phyloP scores from a whole-genome alignment of 2,329 filamentous ascomycete genomes.

The Alternaria triticimaculans region DNA sequence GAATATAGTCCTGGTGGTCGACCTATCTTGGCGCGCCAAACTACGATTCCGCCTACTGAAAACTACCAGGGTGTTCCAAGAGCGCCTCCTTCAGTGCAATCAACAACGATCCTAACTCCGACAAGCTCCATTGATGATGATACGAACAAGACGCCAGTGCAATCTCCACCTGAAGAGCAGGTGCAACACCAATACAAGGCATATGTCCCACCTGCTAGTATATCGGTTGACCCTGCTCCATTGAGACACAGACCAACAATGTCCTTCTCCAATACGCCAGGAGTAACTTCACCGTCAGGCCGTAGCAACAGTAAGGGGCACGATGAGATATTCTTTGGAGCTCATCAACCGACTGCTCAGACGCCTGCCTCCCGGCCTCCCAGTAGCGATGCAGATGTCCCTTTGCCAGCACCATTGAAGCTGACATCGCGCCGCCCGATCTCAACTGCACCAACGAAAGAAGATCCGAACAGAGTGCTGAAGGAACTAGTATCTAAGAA shows the following conservation, averaged over 20 bases:
- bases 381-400: slow-evolving; percentile 28
- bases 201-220: slow-evolving; percentile 35
- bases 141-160: slow-evolving; percentile 40
- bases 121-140: slow-evolving; percentile 45
- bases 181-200: slow-evolving; percentile 40
- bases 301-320: slow-evolving; percentile 26
- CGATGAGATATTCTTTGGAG: slow-evolving; percentile 48
- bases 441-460: slow-evolving; percentile 19
- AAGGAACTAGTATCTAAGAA: slow-evolving; percentile 28
- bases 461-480: slow-evolving; percentile 24
- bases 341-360: slow-evolving; percentile 15
- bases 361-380: slow-evolving; percentile 22
- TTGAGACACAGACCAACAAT: slow-evolving; percentile 33
- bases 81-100: slow-evolving; percentile 30
- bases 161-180: slow-evolving; percentile 37
- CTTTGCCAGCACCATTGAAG: slow-evolving; percentile 36
- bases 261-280: slow-evolving; percentile 22
- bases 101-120: slow-evolving; percentile 42
- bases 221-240: slow-evolving; percentile 14
- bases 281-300: slow-evolving; percentile 9
- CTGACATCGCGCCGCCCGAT: slow-evolving; percentile 25
- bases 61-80: slow-evolving; percentile 20
- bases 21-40: slow-evolving; percentile 50
- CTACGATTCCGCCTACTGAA: slow-evolving; percentile 21
- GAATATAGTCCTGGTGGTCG: slow-evolving; percentile 63